These are phyloP conservation scores for Aechmea fasciata DNA, from an alignment of 176 grass and related monocot genomes.

Conservation along the genomic window DNA sequence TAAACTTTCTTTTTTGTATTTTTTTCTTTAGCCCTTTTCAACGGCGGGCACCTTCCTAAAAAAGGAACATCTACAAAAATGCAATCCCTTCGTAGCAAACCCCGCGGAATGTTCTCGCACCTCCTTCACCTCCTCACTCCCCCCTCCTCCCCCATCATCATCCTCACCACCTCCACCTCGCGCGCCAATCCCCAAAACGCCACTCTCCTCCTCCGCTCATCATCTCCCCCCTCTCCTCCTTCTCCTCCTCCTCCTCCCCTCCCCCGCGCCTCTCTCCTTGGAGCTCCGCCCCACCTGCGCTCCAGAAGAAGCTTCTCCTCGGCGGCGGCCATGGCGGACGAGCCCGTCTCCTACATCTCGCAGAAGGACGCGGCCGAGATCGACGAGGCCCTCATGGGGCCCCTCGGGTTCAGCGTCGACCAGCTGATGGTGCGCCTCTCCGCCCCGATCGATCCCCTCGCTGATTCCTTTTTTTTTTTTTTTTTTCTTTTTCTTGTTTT, in stretches of 20 bases:
- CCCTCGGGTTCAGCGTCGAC: conserved; percentile 73
- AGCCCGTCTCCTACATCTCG: conserved; percentile 49
- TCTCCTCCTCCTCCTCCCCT: not conserved
- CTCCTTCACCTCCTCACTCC: conserved; percentile 13
- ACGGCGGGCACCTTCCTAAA: not conserved
- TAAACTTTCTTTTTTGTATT: too few relatives aligned
- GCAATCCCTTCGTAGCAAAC: conserved; percentile 20
- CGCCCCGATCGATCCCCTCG: not conserved
- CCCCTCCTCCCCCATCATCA: conserved; percentile 18
- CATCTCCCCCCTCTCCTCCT: not conserved
- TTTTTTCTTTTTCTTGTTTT: too few relatives aligned
- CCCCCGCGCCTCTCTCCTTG: not conserved
- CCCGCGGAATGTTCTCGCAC: conserved; percentile 12
- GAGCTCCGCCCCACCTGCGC: not conserved
- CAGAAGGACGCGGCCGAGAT: conserved; percentile 65
- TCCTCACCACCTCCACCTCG: not conserved
- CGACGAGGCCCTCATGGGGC: conserved; percentile 83
- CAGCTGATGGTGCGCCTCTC: conserved; percentile 61
- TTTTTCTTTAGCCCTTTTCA: not conserved
- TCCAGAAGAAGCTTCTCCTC: conserved; percentile 24
- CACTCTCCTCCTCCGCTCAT: not conserved
- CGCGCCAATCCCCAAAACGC: not conserved
- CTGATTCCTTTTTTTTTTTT: not conserved
- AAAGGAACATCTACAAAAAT: conserved; percentile 7
- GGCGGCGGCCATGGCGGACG: conserved; percentile 7